These are phyloP conservation scores for Stenocarpella maydis DNA, from an alignment of 2,329 filamentous ascomycete species.

Conservation along the genomic window DNA sequence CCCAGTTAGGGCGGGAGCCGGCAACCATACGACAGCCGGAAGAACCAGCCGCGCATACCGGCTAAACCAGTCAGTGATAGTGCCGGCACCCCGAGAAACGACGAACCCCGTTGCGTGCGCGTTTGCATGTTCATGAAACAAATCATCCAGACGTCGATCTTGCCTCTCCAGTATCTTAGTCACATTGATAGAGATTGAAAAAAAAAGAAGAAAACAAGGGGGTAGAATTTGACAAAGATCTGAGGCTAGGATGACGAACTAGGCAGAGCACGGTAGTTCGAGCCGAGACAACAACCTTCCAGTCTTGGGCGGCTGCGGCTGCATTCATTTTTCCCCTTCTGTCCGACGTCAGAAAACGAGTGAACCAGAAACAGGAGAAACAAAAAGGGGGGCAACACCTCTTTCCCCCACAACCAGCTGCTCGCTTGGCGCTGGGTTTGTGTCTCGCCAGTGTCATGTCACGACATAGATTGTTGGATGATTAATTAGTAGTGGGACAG, in stretches of 20 bases:
- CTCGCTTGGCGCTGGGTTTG: background rate
- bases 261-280: slow-evolving; percentile 9
- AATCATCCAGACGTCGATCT: background rate
- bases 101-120: background rate
- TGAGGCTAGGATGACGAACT: background rate
- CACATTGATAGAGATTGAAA: background rate
- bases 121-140: background rate
- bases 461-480: slow-evolving; percentile 11
- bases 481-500: background rate
- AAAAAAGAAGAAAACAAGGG: background rate
- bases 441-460: slow-evolving; percentile 7
- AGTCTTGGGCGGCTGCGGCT: background rate
- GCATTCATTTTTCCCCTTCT: background rate
- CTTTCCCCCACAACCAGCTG: background rate
- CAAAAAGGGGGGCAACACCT: background rate
- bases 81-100: background rate
- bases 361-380: slow-evolving; percentile 20
- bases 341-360: slow-evolving; percentile 16
- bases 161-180: background rate
- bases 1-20: too few relatives aligned
- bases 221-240: background rate
- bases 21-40: too few relatives aligned
- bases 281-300: slow-evolving; percentile 14
- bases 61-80: background rate
- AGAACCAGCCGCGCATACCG: too few relatives aligned